These are phyloP conservation scores for Leccinellum luteum DNA, from an alignment of 768 basidiomycete genomes.

Conservation along the genomic window DNA sequence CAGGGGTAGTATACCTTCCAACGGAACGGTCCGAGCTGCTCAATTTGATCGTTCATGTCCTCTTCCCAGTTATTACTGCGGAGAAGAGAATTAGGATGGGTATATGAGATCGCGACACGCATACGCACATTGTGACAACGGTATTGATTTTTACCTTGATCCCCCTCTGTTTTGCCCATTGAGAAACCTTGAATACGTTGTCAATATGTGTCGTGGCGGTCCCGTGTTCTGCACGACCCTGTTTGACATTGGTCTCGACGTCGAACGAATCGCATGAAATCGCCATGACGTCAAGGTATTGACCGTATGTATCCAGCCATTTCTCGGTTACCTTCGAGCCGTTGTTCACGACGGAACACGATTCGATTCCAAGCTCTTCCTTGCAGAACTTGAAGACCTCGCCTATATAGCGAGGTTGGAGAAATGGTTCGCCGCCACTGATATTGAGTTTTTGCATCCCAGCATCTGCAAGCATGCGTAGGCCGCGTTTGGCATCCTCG, in stretches of 20 bases:
- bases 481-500: conserved; percentile 34
- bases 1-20: conserved; percentile 34
- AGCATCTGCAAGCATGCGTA: conserved; percentile 30
- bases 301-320: conserved; percentile 39
- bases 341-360: conserved; percentile 35
- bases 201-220: conserved; percentile 30
- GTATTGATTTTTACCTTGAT: conserved; percentile 40
- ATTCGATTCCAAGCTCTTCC: conserved; percentile 35
- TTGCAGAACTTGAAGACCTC: conserved; percentile 38
- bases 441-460: conserved; percentile 39
- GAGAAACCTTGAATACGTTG: conserved; percentile 34
- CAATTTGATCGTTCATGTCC: conserved; percentile 39
- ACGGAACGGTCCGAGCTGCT: conserved; percentile 33
- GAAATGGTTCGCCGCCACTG: conserved; percentile 38
- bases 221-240: conserved; percentile 35
- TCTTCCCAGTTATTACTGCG: conserved; percentile 38
- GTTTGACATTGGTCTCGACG: conserved; percentile 32
- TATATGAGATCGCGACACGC: neutral
- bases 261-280: conserved; percentile 43
- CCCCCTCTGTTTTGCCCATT: conserved; percentile 34
- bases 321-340: conserved; percentile 42
- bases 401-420: conserved; percentile 37
- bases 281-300: conserved; percentile 41
- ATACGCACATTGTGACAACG: conserved; percentile 29
- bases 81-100: neutral